phyloP scores from a whole-genome alignment of 352 stramenopile species.

The Globisporangium alternatum region DNA sequence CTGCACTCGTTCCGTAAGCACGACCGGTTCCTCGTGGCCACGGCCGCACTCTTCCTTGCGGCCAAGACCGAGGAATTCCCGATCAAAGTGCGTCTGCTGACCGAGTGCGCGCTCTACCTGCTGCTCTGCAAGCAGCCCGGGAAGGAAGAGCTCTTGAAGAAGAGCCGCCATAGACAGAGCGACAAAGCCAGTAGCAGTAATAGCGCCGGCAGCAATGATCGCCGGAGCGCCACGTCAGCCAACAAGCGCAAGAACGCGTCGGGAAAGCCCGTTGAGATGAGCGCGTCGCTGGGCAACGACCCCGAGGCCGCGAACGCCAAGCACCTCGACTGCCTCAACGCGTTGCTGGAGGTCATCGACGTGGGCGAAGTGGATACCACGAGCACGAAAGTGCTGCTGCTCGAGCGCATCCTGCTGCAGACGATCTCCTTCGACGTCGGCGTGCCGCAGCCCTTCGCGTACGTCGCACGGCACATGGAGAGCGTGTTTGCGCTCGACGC shows the following conservation, averaged over 20 bases:
- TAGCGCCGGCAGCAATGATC: background rate
- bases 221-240: background rate
- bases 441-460: conserved; percentile 64
- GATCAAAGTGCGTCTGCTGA: conserved; percentile 75
- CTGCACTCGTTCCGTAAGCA: conserved; percentile 74
- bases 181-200: background rate
- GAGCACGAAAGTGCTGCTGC: conserved; percentile 54
- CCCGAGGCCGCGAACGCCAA: conserved; percentile 52
- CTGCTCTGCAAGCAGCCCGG: conserved; percentile 41
- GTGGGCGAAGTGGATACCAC: conserved; percentile 69
- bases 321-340: conserved; percentile 64
- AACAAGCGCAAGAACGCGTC: conserved; percentile 19
- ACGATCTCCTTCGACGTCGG: conserved; percentile 73
- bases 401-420: conserved; percentile 71
- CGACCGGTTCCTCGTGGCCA: conserved; percentile 78
- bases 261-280: conserved; percentile 49
- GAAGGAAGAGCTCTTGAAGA: conserved; percentile 18
- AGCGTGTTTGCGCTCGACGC: conserved; percentile 52
- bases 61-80: conserved; percentile 77
- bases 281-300: conserved; percentile 45
- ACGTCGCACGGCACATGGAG: conserved; percentile 54
- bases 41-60: conserved; percentile 70
- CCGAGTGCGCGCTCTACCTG: conserved; percentile 70
- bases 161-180: conserved; percentile 10
- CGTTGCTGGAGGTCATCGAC: conserved; percentile 54